These are phyloP conservation scores for Triadica sebifera DNA, from an alignment of 345 rosid species.

Conservation along the genomic window DNA sequence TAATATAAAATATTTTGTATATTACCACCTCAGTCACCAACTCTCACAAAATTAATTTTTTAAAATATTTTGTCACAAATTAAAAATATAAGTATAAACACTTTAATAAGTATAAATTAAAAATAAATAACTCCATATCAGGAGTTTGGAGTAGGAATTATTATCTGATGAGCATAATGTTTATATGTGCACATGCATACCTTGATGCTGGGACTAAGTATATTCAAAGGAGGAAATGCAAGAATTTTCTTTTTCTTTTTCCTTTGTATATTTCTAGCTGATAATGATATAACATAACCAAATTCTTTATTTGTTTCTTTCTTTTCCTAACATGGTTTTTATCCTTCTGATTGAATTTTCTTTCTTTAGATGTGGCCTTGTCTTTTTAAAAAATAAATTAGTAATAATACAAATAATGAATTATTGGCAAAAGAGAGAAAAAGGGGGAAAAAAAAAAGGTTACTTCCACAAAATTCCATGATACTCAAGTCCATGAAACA, in stretches of 20 bases:
- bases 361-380: no score
- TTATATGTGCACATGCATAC: not conserved
- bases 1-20: no score
- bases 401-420: not conserved
- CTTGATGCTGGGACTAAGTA: constrained; percentile 23
- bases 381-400: not conserved
- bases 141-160: not conserved
- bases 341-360: not conserved
- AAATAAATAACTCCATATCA: no score
- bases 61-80: no score
- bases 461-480: not conserved
- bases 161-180: not conserved
- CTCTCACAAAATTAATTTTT: no score
- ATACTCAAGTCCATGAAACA: not conserved
- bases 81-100: no score
- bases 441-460: not conserved
- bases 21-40: no score
- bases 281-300: not conserved
- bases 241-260: not conserved
- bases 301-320: not conserved
- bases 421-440: not conserved
- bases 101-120: no score
- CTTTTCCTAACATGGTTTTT: not conserved
- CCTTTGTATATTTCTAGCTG: not conserved
- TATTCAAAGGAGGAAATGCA: constrained; percentile 12